A percentile compares a stretch with the other conserved stretches of the same genome.
Evolutionary conservation across 441 rosid species (phyloP).

Genomic region (Corymbia citriodora): DNA sequence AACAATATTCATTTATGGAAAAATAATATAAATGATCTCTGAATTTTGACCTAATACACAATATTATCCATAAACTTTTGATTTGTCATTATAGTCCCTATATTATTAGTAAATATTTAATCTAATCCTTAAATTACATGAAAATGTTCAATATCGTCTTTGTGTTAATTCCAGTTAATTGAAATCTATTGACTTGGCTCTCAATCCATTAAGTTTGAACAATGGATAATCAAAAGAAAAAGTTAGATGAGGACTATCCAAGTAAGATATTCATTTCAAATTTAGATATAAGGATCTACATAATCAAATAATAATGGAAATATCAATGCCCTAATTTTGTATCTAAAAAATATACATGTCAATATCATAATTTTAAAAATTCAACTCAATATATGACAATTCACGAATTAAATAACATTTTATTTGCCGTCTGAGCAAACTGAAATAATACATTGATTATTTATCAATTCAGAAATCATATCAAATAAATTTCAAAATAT

Average conservation of each 20-base stretch:
- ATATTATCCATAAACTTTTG: fast-evolving
- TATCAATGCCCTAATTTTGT: background rate
- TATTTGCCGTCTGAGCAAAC: background rate
- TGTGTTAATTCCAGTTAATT: background rate
- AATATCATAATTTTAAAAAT: too few species aligned
- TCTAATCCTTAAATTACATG: background rate
- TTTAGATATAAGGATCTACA: background rate
- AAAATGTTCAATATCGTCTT: background rate
- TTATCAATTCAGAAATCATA: background rate
- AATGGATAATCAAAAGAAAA: too few species aligned
- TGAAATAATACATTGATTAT: too few species aligned
- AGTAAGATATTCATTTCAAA: background rate
- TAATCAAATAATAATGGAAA: background rate
- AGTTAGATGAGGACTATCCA: too few species aligned
- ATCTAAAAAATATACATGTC: background rate
- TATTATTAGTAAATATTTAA: background rate
- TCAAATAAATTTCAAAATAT: too few species aligned
- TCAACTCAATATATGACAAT: background rate
- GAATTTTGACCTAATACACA: background rate
- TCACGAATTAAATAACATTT: background rate
- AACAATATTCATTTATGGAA: background rate
- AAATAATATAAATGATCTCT: background rate
- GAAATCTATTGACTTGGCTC: background rate
- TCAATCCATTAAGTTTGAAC: background rate
- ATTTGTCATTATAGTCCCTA: background rate